Evolutionary conservation across 2,329 filamentous ascomycete genomes (phyloP), one percentile per base, ranked within the genome.

Genomic region (Diaporthe sp.): DNA sequence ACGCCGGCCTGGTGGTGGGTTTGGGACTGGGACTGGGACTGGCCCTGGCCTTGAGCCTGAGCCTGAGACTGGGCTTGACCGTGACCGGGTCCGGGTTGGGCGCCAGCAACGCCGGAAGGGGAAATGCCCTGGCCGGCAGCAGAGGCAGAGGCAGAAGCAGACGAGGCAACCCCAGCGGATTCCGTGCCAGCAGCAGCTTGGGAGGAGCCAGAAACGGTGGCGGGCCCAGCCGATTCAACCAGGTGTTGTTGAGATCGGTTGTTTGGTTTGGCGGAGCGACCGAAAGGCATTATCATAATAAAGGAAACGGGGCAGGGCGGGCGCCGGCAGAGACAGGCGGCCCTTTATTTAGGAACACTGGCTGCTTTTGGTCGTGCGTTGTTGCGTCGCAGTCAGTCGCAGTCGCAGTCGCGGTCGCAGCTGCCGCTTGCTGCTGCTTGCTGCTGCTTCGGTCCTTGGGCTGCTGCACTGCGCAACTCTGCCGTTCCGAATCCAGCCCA

Each of bases 191-290:
- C 60, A 55, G 71, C 49, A 34, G 58, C 58, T 34, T 62, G 58
- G 12, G 71, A 44, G 55, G 61, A 42, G 51, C 49, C 61, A 73
- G 71, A 42, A 73, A 55, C 49, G 34, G 55, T 71, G 68, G 75
- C 61, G 53, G 73, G 42, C 42, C 68, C 75, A 75, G 75, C 75
- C 73, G 73, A 73, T 76, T 89, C 88, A 80, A 85, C 84, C 80
- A 90, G 85, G 78, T 87, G 86, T 81, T 89, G 88, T 84, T 90
- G 89, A 82, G 89, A 89, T 80, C 88, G 88, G 81, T 89, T 89
- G 85, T 86, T 87, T 83, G 89, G 87, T 85, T 85, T 90, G 82
- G 87, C 86, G 82, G 90, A 84, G 81, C 88, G 88, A 84, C 86
- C 85, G 83, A 90, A 90, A 83, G 86, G 88, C 89, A 90, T 90